phyloP scores from a whole-genome alignment of 129 eudicot species.

The Dittrichia graveolens region DNA sequence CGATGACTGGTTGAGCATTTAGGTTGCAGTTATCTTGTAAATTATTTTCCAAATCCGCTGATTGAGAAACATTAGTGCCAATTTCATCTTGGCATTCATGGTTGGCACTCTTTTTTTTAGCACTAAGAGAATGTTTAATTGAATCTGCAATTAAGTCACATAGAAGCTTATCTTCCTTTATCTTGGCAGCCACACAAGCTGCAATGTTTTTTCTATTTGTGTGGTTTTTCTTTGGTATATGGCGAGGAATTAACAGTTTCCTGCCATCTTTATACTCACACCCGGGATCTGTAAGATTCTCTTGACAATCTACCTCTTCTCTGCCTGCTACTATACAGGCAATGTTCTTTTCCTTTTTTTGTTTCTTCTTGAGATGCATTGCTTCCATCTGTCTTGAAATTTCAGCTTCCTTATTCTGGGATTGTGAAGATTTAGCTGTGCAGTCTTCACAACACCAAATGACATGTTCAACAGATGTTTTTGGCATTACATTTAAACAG shows the following conservation, averaged over 20 bases:
- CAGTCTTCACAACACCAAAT: slow-evolving; percentile 64
- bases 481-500: slow-evolving; percentile 49
- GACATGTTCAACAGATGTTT: slow-evolving; percentile 42
- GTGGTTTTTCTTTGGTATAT: not conserved
- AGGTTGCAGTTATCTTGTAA: not conserved
- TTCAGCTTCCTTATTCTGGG: slow-evolving; percentile 14
- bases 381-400: slow-evolving; percentile 9
- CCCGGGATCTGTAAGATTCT: not conserved
- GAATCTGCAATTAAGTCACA: too few relatives aligned
- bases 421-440: slow-evolving; percentile 23
- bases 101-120: too few relatives aligned
- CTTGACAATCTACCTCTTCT: slow-evolving; percentile 15
- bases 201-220: not conserved
- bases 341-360: slow-evolving; percentile 10
- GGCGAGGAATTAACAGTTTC: not conserved
- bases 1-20: slow-evolving; percentile 41
- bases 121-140: too few relatives aligned
- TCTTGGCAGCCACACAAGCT: not conserved
- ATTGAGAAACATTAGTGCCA: slow-evolving; percentile 1
- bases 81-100: slow-evolving; percentile 21
- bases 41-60: not conserved
- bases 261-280: too few relatives aligned
- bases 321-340: slow-evolving; percentile 10
- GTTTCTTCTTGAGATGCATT: not conserved
- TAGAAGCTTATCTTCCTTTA: slow-evolving; percentile 1